Evolutionary conservation across 2,329 filamentous ascomycete species (phyloP).

Genomic region (Stachybotrys chartarum): DNA sequence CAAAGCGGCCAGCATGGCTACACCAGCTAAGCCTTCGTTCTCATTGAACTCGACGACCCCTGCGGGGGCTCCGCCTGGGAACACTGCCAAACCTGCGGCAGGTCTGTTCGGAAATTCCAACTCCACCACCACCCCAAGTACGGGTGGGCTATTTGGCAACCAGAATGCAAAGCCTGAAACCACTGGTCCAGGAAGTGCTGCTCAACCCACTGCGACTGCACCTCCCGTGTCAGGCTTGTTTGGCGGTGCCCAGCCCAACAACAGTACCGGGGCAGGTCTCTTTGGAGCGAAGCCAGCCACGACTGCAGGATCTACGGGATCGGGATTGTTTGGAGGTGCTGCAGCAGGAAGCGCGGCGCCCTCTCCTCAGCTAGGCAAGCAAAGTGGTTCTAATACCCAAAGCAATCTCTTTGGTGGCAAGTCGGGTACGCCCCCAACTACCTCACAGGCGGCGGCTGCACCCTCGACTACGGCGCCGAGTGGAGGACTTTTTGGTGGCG

Average conservation of each 20-base stretch:
- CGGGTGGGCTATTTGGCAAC: neutral
- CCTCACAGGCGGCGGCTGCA: slow-evolving; percentile 11
- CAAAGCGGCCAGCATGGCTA: slow-evolving; percentile 21
- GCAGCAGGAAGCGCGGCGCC: slow-evolving; percentile 7
- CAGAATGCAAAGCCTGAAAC: slow-evolving; percentile 11
- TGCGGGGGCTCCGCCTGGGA: slow-evolving; percentile 44
- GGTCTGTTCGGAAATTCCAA: slow-evolving; percentile 17
- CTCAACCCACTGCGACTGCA: slow-evolving; percentile 9
- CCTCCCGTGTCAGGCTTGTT: slow-evolving; percentile 11
- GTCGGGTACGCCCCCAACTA: slow-evolving; percentile 22
- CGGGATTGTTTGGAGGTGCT: slow-evolving; percentile 16
- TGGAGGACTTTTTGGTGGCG: slow-evolving; percentile 27
- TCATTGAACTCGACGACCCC: slow-evolving; percentile 46
- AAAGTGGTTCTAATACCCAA: slow-evolving; percentile 10
- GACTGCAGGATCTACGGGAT: slow-evolving; percentile 15
- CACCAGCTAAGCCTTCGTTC: slow-evolving; percentile 39
- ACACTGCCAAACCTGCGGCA: slow-evolving; percentile 19
- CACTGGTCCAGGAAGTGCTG: slow-evolving; percentile 1
- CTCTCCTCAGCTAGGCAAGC: slow-evolving; percentile 15
- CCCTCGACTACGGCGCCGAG: slow-evolving; percentile 22
- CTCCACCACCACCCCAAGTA: neutral
- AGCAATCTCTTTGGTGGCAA: slow-evolving; percentile 33
- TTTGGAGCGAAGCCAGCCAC: slow-evolving; percentile 22
- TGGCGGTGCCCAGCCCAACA: slow-evolving; percentile 9
- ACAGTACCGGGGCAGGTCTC: slow-evolving; percentile 13